Evolutionary conservation across 1,284 basidiomycete species (phyloP).

Genomic region (Peniophora sp.): DNA sequence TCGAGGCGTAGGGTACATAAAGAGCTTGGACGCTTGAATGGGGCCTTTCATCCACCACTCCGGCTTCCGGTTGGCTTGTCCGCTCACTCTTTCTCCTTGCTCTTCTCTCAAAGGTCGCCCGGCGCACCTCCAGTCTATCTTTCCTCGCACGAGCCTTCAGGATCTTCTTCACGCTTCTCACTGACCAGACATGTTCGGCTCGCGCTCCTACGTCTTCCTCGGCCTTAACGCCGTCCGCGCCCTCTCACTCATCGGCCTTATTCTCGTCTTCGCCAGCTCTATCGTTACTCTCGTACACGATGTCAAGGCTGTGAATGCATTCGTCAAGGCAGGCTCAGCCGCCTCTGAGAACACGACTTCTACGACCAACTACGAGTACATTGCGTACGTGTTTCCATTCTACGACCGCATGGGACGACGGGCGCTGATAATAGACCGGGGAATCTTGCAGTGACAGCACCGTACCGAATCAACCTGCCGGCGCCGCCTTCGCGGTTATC

Average conservation of each 20-base stretch:
- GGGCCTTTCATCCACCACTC: not conserved
- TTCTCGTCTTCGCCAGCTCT: constrained; percentile 71
- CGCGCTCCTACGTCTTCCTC: constrained; percentile 55
- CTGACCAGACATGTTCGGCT: not conserved
- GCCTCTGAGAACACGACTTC: constrained; percentile 19
- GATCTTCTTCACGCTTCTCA: not conserved
- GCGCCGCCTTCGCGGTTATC: constrained; percentile 81
- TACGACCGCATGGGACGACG: too few species aligned
- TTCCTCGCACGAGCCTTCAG: not conserved
- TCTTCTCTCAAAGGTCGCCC: not conserved
- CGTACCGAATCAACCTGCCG: constrained; percentile 81
- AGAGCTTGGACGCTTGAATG: too few species aligned
- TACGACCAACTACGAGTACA: constrained; percentile 59
- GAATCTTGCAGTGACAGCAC: constrained; percentile 49
- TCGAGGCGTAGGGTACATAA: too few species aligned
- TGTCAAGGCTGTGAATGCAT: constrained; percentile 66
- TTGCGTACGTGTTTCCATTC: constrained; percentile 42
- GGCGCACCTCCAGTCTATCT: not conserved
- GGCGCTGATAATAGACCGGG: too few species aligned
- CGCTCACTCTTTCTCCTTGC: not conserved
- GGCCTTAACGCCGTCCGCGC: constrained; percentile 70
- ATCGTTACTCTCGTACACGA: constrained; percentile 77
- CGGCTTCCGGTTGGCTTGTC: not conserved
- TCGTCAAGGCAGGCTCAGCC: constrained; percentile 32
- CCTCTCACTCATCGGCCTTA: constrained; percentile 69